Conservation (phyloP, 2,329 filamentous ascomycete species). For the Claviceps capensis region DNA sequence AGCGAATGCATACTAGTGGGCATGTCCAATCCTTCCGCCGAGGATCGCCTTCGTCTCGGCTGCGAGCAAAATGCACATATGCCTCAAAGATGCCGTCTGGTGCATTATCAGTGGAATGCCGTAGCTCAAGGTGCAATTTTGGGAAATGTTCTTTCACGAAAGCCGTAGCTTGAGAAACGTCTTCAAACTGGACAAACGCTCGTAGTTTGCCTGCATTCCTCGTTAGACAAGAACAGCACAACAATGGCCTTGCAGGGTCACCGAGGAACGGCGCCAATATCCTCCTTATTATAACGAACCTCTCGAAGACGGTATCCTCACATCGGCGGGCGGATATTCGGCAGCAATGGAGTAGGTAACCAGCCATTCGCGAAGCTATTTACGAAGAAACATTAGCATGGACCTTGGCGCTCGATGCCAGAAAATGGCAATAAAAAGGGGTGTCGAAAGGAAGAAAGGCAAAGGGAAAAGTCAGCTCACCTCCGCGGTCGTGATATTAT, state of each 20-base stretch:
- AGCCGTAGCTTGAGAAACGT: slow-evolving; percentile 24
- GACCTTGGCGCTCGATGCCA: background rate
- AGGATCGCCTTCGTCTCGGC: slow-evolving; percentile 21
- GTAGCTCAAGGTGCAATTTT: slow-evolving; percentile 22
- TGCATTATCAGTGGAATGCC: slow-evolving; percentile 23
- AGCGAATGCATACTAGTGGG: slow-evolving; percentile 15
- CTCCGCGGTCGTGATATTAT: slow-evolving; percentile 34
- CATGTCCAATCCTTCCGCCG: slow-evolving; percentile 22
- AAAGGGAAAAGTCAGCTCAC: slow-evolving; percentile 17
- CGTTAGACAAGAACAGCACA: background rate
- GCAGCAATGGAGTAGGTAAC: slow-evolving; percentile 20
- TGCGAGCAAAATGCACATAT: slow-evolving; percentile 28
- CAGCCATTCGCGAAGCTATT: slow-evolving; percentile 24
- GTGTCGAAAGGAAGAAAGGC: background rate
- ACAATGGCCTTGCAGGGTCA: no score
- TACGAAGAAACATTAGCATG: background rate
- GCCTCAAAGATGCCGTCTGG: slow-evolving; percentile 24
- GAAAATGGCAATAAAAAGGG: background rate
- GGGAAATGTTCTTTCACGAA: slow-evolving; percentile 31
- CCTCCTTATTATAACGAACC: slow-evolving; percentile 11
- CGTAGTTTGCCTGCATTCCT: slow-evolving; percentile 21
- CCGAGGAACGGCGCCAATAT: no score
- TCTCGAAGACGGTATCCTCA: slow-evolving; percentile 23
- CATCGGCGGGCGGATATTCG: slow-evolving; percentile 23
- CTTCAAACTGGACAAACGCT: slow-evolving; percentile 29